Base-by-base conservation (phyloP, 1,284 basidiomycete genomes). In the Puccinia polysora region DNA sequence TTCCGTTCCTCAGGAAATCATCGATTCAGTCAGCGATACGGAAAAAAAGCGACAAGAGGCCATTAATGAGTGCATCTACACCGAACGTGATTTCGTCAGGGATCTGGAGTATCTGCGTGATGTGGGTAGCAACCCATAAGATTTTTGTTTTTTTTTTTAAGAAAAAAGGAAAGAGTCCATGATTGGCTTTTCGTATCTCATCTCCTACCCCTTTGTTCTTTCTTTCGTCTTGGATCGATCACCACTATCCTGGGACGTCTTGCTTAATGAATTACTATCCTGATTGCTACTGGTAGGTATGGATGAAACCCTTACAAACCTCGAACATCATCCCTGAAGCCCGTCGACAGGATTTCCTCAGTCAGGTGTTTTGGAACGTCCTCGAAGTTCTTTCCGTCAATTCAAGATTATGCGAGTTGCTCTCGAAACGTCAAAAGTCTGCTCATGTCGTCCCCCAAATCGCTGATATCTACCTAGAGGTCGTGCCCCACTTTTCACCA, bases 21-120 rank as follows among this genome's bases (percentile, higher is more conserved):
- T 90, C 50, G 91, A 95, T 77, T 90, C 88, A 77, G 90, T 97
- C 45, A 88, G 89, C 2, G 94, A 97, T 74, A 84, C 83, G 40
- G 96, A 99, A 83, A 94, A 96, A 84, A 95, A 87, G 81, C 86
- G 96, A 1, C 96, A 99, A 79, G 96, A 99, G 80, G 91, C 93
- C 36, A 97, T 99, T 82, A 98, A 98, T 80, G 96, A 99, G 82
- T 91, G 97, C 75, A 95, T 97, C 68, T 97, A 97, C 80, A 98
- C 96, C 18, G 96, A 98, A 80, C 86, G 93, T 20, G 94, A 97
- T 82, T 98, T 97, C 81, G 94, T 98, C 50, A 86, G 91, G 68
- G 95, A 97, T 81, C 87, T 98, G 85, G 96, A 99, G 81, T 98
- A 99, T 79, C 84, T 99, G 52, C 89, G 94, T 74, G 95, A 98